Evolutionary conservation across 1,139 yeast genomes (phyloP), one percentile per base, ranked within the genome.

Genomic region (Sugiyamaella grinbergsii): DNA sequence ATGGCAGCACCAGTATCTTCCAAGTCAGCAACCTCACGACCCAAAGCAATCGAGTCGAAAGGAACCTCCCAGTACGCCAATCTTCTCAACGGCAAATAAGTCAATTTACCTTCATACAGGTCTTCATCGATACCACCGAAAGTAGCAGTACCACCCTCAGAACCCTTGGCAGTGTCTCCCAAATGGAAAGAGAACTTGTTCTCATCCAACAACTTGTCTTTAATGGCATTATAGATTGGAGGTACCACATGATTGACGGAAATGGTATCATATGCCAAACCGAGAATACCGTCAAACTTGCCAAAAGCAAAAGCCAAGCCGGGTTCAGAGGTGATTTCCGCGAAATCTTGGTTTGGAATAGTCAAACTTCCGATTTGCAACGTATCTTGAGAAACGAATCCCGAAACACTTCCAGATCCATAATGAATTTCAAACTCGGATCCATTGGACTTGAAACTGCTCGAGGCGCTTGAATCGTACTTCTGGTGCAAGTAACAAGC

Each of bases 61-160:
- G 85, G 80, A 55, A 93, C 98, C 77, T 93, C 98, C 98, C 98
- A 93, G 80, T 93, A 93, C 33, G 98, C 98, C 82, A 91, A 88
- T 79, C 98, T 88, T 77, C 98, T 89, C 55, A 93, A 94, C 53
- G 98, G 98, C 72, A 93, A 80, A 87, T 95, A 90, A 49, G 93
- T 85, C 63, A 93, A 77, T 62, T 91, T 81, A 58, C 98, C 98
- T 45, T 74, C 72, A 71, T 75, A 89, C 66, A 82, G 79, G 56
- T 82, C 69, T 60, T 82, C 78, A 68, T 91, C 97, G 62, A 83
- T 77, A 58, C 98, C 98, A 70, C 98, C 98, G 67, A 93, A 86
- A 26, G 96, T 88, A 60, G 94, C 95, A 57, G 83, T 80, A 60
- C 98, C 98, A 47, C 96, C 96, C 53, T 81, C 81, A 56, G 75